Percentiles rank a stretch among this genome's conserved stretches.
phyloP scores from a whole-genome alignment of 441 rosid genomes.

The Populus tomentosa region DNA sequence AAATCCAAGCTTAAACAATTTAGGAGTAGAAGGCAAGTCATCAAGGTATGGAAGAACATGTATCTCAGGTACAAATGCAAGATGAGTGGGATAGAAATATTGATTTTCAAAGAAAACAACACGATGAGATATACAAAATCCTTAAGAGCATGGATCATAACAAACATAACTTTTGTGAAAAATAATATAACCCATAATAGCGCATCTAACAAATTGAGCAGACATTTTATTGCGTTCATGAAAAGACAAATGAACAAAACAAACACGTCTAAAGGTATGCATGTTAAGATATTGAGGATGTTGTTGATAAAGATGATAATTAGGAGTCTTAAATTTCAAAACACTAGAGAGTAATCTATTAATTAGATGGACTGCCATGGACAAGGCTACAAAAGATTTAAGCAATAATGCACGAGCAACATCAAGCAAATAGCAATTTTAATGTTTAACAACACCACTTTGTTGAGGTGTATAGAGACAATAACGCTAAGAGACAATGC shows the following conservation, averaged over 20 bases:
- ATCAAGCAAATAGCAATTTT: neutral
- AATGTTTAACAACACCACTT: neutral
- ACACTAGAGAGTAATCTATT: neutral
- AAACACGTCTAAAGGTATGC: neutral
- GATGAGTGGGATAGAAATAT: neutral
- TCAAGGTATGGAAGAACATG: slow-evolving; percentile 2
- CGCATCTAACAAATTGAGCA: neutral
- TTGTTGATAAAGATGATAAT: neutral
- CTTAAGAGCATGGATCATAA: neutral
- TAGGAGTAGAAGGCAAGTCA: neutral
- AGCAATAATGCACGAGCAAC: neutral
- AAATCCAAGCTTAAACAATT: neutral
- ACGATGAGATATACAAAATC: neutral
- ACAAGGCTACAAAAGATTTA: neutral
- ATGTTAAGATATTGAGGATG: neutral
- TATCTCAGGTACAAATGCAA: neutral
- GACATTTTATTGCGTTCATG: neutral
- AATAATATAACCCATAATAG: neutral
- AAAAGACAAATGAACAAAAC: neutral
- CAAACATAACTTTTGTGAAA: neutral
- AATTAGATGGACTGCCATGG: neutral
- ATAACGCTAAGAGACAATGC: neutral
- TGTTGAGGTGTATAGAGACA: neutral
- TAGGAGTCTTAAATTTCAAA: neutral
- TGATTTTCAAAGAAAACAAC: slow-evolving; percentile 9